Evolutionary conservation across 208 protist genomes (phyloP), one percentile per base, ranked within the genome.

Genomic region (Leishmania guyanensis): DNA sequence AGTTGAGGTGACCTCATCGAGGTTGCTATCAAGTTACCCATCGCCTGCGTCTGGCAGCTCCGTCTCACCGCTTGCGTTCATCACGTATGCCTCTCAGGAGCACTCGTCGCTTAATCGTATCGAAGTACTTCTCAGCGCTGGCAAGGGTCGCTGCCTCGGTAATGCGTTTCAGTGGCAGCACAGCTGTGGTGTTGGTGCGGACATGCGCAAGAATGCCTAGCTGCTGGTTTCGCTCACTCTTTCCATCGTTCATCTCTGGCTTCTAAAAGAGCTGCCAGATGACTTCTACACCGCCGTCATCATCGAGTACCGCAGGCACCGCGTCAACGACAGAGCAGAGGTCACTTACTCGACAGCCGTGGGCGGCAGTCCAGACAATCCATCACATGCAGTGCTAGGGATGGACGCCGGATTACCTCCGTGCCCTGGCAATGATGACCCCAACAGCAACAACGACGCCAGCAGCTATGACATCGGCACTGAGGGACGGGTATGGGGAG

Each of bases 241-340:
- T 6, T 60, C 68, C 10, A 81, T 77, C 3, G 58, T 84, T 17
- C 81, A 84, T 68, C 53, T 84, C 1, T 74, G 81, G 12, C 64
- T 84, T 4, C 48, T 50, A 22, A 64, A 71, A 2, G 50, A 72
- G n/a, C 51, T 84, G 50, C 53, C 1, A 48, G 22, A 58, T 65
- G 14, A 14, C 58, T 22, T 26, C 29, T 65, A 54, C 12, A 3
- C 36, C 36, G 36, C 65, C 65, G 6, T 43, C 29, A 43, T 70
- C 65, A 46, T 70, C 8, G 0, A 74, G 69, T 12, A 29, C 43
- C 22, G 46, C 69, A 48, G 54, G 20, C 2, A 51, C 69, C 20
- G 51, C 29, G 8, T 12, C 56, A 22, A 17, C 54, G 22, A 17
- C 69, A 26, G 22, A 54, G 36, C 5, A 43, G 3, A 26, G 39